Evolutionary conservation across 768 basidiomycete species (phyloP), one percentile per base, ranked within the genome.

Genomic region (Cystoderma amianthinum): DNA sequence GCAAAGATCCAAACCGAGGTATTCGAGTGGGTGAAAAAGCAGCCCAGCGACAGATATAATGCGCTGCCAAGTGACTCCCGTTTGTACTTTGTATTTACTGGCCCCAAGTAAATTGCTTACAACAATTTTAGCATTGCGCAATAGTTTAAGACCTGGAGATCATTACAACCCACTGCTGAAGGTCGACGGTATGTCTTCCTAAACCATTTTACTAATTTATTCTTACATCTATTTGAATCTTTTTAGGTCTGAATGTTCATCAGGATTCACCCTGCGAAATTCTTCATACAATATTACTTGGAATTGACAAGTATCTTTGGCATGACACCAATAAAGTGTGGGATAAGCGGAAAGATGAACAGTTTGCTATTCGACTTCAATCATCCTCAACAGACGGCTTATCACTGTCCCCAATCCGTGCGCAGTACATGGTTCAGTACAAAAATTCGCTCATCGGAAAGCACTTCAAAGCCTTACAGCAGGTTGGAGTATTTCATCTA

Each of bases 251-350:
- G 7, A 58, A 69, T 45, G 50, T 58, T 2, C 56, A 67, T 44
- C 41, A 42, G 19, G 64, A 67, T 43, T 63, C 59, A 6, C 64
- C 64, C 1, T 52, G 57, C 9, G 64, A 71, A 43, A 58, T 68
- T 2, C 52, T 71, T 2, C 65, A 69, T 39, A 60, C 60, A 3
- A 42, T 59, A 9, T 53, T 67, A 0, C 58, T 68, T 0, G 64
- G 65, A 0, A 54, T 58, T 20, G 50, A 60, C 39, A 65, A 65
- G 42, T 67, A 67, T 46, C 38, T 55, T 3, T 65, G 62, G 63
- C 50, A 65, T 33, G 22, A 45, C 3, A 42, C 40, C 21, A 50
- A 45, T 19, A 56, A 48, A 15, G 10, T n/a, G 1, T 59, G 56
- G 62, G 39, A 47, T 15, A 39, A 47, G 7, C 44, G 49, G 6